Evolutionary conservation across 495 filamentous ascomycete species (phyloP), one percentile per base, ranked within the genome.

Genomic region (Haplographium delicatum): DNA sequence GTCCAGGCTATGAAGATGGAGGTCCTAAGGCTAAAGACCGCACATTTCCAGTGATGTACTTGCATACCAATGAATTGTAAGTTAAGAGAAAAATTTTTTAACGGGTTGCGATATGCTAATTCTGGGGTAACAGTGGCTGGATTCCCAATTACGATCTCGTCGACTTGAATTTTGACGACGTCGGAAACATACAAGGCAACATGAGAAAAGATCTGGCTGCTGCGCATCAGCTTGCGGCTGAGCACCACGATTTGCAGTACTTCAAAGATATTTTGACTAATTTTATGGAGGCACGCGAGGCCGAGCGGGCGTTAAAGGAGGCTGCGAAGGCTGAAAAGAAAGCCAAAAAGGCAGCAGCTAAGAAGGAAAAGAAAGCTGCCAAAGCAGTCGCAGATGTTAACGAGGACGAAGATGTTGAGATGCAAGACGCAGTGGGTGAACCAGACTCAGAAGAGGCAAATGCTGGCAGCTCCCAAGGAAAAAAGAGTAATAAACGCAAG

Each of bases 61-160:
- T 96, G 47, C 74, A 82, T 50, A 94, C 89, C 46, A 94, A 96
- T 64, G 89, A 96, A 74, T 96, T 96, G 91, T 96, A 71, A 77
- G 90, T 82, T 31, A 5, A 19, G 8, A 5, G 22, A 2, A 23
- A 47, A 23, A 26, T 33, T n/a, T 13, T 13, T 25, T 16, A 22
- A 39, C 4, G 25, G 34, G 15, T 22, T 39, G 2, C 24, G 22
- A 10, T 15, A 6, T 20, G 39, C 46, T 49, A 38, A n/a, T 34
- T 16, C n/a, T 3, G 37, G 4, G 49, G 27, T 54, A n/a, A n/a
- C 56, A 96, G 91, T 67, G 81, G 84, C 9, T 96, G 89, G 88
- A 84, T 90, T 24, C 73, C 79, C 27, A 95, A 95, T 64, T 82
- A 80, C 13, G 82, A 86, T 40, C 76, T 96, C 7, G 78, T 77